Evolutionary conservation across 129 eudicot genomes (phyloP).

Genomic region (Pulicaria dysenterica): DNA sequence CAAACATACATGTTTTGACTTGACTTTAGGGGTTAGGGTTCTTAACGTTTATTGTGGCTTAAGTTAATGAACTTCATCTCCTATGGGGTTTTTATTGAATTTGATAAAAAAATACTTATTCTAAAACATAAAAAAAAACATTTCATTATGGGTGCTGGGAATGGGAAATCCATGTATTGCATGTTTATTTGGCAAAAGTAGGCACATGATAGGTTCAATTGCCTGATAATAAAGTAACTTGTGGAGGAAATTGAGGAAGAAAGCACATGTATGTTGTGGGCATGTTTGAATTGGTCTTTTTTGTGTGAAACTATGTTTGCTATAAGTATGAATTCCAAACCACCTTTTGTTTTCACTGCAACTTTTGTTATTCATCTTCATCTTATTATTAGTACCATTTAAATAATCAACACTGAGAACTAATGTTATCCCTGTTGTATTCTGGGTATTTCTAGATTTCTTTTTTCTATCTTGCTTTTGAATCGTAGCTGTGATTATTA

Average conservation of each 20-base stretch:
- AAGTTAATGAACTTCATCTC: slow-evolving; percentile 12
- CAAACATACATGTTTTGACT: slow-evolving; percentile 21
- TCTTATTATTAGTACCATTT: neutral
- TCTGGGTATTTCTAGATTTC: neutral
- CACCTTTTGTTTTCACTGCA: slow-evolving; percentile 22
- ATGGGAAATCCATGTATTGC: slow-evolving; percentile 18
- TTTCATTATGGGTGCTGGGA: slow-evolving; percentile 25
- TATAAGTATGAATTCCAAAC: slow-evolving; percentile 23
- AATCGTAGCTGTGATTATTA: slow-evolving; percentile 8
- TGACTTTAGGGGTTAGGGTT: slow-evolving; percentile 37
- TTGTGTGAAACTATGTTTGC: slow-evolving; percentile 20
- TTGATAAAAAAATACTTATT: slow-evolving; percentile 3
- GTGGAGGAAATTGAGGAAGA: slow-evolving; percentile 29
- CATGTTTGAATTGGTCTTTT: slow-evolving; percentile 31
- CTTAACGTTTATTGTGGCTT: slow-evolving; percentile 12
- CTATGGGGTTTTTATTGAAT: slow-evolving; percentile 7
- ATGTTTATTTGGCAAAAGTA: slow-evolving; percentile 35
- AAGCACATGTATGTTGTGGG: slow-evolving; percentile 34
- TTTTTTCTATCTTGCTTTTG: neutral
- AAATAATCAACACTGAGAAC: neutral
- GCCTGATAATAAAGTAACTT: slow-evolving; percentile 26
- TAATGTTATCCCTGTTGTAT: slow-evolving; percentile 1
- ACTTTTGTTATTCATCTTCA: slow-evolving; percentile 9
- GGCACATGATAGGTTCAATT: slow-evolving; percentile 39
- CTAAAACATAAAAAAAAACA: neutral